These are phyloP conservation scores for Acorus gramineus DNA, from an alignment of 106 monocot genomes.

Conservation along the genomic window DNA sequence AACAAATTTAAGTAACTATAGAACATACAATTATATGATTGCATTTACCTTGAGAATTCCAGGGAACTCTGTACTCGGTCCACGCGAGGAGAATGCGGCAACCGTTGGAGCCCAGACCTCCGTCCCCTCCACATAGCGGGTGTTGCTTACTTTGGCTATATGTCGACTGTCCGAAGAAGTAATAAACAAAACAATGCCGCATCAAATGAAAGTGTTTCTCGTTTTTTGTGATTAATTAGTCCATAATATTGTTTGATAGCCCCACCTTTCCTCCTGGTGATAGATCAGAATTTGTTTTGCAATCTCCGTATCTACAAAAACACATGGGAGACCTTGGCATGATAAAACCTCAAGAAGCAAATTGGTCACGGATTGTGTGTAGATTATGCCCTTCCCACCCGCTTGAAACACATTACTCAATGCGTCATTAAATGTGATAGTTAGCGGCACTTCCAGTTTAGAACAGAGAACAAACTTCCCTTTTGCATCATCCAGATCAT, in stretches of 20 bases:
- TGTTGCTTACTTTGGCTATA: neutral
- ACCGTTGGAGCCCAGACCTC: constrained; percentile 5
- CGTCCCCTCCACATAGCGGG: constrained; percentile 1
- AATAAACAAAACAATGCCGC: too few relatives aligned
- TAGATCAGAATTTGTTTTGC: too few relatives aligned
- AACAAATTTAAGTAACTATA: neutral
- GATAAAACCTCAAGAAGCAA: neutral
- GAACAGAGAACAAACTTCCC: constrained; percentile 21
- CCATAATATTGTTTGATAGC: too few relatives aligned
- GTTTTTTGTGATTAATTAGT: too few relatives aligned
- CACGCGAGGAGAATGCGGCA: constrained; percentile 15
- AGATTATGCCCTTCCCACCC: neutral
- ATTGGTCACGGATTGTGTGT: neutral
- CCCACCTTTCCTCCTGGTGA: too few relatives aligned
- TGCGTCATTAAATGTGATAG: neutral
- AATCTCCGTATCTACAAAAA: too few relatives aligned
- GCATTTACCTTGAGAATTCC: constrained; percentile 16
- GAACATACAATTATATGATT: neutral
- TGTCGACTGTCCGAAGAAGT: neutral
- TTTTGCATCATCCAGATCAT: neutral
- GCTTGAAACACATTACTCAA: neutral
- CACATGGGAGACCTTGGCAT: neutral
- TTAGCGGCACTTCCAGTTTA: neutral
- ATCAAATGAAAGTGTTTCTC: too few relatives aligned
- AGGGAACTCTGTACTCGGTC: constrained; percentile 10